phyloP scores from a whole-genome alignment of 1,284 basidiomycete species.

The Phlebopus sp. region DNA sequence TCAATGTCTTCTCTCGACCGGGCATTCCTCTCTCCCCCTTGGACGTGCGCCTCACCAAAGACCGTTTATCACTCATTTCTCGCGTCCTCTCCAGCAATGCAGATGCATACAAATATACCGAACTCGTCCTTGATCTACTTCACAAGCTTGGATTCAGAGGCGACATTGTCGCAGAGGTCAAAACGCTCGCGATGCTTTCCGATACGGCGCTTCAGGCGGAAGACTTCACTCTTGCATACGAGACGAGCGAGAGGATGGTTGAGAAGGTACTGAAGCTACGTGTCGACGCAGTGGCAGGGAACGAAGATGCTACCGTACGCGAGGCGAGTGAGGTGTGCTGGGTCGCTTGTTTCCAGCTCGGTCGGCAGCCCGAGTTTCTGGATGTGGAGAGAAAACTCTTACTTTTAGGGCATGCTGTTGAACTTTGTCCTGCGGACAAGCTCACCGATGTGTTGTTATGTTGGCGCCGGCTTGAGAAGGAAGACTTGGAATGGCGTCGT shows the following conservation, averaged over 20 bases:
- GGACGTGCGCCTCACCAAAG: slow-evolving; percentile 85
- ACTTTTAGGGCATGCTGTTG: slow-evolving; percentile 79
- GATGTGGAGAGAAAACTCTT: slow-evolving; percentile 65
- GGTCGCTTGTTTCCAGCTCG: slow-evolving; percentile 84
- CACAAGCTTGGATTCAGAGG: slow-evolving; percentile 80
- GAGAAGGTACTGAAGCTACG: slow-evolving; percentile 53
- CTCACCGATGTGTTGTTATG: slow-evolving; percentile 69
- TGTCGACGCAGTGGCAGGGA: slow-evolving; percentile 30
- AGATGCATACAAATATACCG: slow-evolving; percentile 85
- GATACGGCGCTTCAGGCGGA: slow-evolving; percentile 79
- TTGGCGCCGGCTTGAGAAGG: slow-evolving; percentile 69
- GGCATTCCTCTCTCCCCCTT: slow-evolving; percentile 82
- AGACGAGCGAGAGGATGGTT: slow-evolving; percentile 72
- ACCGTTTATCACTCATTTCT: slow-evolving; percentile 80
- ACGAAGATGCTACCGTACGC: slow-evolving; percentile 45
- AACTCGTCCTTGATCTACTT: slow-evolving; percentile 86
- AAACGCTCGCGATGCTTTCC: slow-evolving; percentile 83
- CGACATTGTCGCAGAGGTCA: slow-evolving; percentile 72
- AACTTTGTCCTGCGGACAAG: slow-evolving; percentile 82
- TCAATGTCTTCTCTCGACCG: slow-evolving; percentile 72
- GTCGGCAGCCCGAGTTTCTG: slow-evolving; percentile 72
- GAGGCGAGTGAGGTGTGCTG: slow-evolving; percentile 81
- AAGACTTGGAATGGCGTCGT: slow-evolving; percentile 53
- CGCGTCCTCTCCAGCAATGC: slow-evolving; percentile 77
- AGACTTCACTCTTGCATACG: slow-evolving; percentile 74